These are phyloP conservation scores for Hylodesmum podocarpum DNA, from an alignment of 306 rosid genomes.

Conservation along the genomic window DNA sequence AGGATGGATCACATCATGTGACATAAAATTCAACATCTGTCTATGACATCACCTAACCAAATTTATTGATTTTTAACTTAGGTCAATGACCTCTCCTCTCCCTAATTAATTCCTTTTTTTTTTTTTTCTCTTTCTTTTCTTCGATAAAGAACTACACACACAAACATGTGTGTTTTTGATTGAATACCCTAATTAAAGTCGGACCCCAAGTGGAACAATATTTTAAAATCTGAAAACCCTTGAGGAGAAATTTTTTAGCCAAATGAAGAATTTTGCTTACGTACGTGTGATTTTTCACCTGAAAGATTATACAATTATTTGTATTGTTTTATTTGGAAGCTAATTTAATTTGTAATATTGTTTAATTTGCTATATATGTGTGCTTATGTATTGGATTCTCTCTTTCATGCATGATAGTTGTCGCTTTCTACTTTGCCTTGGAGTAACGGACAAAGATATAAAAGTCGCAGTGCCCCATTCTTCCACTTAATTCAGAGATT, in stretches of 20 bases:
- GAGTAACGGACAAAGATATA: slow-evolving; percentile 13
- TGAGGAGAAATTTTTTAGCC: not conserved
- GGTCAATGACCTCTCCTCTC: slow-evolving; percentile 23
- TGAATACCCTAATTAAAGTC: not conserved
- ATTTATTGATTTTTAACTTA: slow-evolving; percentile 1
- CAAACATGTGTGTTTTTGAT: slow-evolving; percentile 4
- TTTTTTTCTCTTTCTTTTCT: not conserved
- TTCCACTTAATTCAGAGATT: slow-evolving; percentile 4
- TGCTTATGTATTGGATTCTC: not conserved
- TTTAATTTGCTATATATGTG: not conserved
- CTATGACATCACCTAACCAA: slow-evolving; percentile 22
- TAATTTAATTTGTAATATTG: not conserved
- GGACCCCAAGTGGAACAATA: not conserved
- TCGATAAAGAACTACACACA: not conserved
- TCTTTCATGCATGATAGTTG: slow-evolving; percentile 21
- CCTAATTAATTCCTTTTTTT: not conserved
- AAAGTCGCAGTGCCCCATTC: slow-evolving; percentile 10
- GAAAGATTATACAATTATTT: not conserved
- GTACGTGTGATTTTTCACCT: not conserved
- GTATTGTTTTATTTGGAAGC: slow-evolving; percentile 4
- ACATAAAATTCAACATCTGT: slow-evolving; percentile 20
- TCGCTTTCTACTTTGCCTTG: slow-evolving; percentile 36
- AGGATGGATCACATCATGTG: slow-evolving; percentile 26
- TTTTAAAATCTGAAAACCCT: not conserved
- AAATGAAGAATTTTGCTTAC: slow-evolving; percentile 3